Base-by-base conservation (phyloP, 495 filamentous ascomycete species). In the Lasiosphaeriaceae sp. region DNA sequence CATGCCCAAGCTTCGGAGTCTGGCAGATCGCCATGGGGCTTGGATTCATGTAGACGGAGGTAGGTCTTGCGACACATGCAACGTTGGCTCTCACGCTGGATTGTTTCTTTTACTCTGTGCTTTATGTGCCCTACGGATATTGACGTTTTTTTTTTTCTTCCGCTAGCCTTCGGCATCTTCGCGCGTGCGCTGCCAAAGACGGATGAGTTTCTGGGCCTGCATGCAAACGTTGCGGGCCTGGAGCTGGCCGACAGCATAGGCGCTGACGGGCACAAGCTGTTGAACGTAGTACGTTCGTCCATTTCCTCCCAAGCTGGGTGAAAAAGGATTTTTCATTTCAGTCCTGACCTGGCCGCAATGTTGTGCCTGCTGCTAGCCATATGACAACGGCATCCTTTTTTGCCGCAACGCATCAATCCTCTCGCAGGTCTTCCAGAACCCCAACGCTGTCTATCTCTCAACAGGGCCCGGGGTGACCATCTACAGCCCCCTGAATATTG, bases 31-130 rank as follows among this genome's bases (percentile, higher is more conserved):
- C 54, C 85, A 92, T 66, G 81, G 81, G 8, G 86, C 88, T 2
- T 97, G 93, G 93, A 72, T 97, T 20, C 93, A 97, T 71, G 87
- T 91, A 23, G 93, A 97, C 64, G 93, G 87, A 9, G 84, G 80
- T 83, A 55, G 47, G 76, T 68, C 16, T 6, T 31, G 9, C 26
- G 26, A 31, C 9, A 31, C 3, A 21, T 55, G n/a, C 11, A 5
- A 19, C 12, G 19, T 23, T 31, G 16, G 22, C 35, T 51, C 22
- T 21, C 39, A 9, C 20, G 7, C 49, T 12, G 16, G 11, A 21
- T 52, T 41, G 8, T 24, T 29, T 4, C 19, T 9, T 5, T 39
- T 41, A 35, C 8, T 12, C 39, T 11, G 26, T 9, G 26, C 26
- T 31, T 31, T 31, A 31, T 31, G 9, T 50, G n/a, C n/a, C 22